Base-by-base conservation (phyloP, 208 protist species). In the Acanthamoeba sp. region DNA sequence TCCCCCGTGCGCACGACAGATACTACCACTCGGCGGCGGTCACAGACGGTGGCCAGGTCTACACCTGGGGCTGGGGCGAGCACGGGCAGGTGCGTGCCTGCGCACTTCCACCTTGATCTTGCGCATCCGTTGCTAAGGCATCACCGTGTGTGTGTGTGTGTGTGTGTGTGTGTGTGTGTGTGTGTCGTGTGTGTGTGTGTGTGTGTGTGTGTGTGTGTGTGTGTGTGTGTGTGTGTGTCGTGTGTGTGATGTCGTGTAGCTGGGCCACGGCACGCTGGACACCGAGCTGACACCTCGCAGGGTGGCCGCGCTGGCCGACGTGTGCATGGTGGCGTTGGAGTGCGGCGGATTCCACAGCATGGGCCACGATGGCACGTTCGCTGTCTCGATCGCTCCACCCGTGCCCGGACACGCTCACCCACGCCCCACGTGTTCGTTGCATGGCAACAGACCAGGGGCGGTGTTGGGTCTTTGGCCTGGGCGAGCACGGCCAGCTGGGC, bases 31-130 rank as follows among this genome's bases (percentile, higher is more conserved):
- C 71, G 32, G 71, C 71, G 24, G 71, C 32, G 0, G 71, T 80
- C 24, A 80, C 71, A 24, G 34, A 48, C 40, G 40, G 29, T 3
- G 71, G 71, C 0, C 71, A 20, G 7, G 40, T 80, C 6, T 80
- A 48, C 36, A 80, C 71, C 7, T 80, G 71, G 71, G 71, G 71
- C 16, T 80, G 71, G 71, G 71, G 71, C 18, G 71, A 80, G 40
- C 71, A 80, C 22, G 71, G 71, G 0, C 71, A 80, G 71, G 71
- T 80, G 32, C 10, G 6, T 36, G 0, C 7, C 57, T 1, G 2
- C 55, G 22, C 3, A 59, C 22, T 2, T 64, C 57, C 45, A 50
- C 45, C 45, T 16, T 69, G 62, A 36, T 27, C 62, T 69, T 32
- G 29, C 22, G 62, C 62, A 69, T 62, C n/a, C n/a, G n/a, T n/a